Conservation (phyloP, 139 green algal species). For the Volvox africanus region DNA sequence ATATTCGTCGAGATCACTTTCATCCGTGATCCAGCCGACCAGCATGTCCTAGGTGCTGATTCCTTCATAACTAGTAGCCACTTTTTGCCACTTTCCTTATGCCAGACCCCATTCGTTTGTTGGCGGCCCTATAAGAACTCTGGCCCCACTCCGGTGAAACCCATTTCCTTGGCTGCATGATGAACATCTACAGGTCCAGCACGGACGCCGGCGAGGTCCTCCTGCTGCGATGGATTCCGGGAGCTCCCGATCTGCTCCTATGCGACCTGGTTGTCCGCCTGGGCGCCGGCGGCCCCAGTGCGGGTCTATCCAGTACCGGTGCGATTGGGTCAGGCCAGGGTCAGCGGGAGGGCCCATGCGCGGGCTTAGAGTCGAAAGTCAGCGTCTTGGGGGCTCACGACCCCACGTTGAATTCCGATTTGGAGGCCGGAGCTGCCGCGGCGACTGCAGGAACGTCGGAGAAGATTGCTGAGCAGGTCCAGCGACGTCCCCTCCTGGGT, state of each 20-base stretch:
- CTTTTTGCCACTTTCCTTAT: too few species aligned
- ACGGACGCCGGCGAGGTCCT: conserved; percentile 11
- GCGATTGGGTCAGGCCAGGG: neutral
- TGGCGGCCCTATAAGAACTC: too few species aligned
- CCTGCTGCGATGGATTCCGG: conserved; percentile 10
- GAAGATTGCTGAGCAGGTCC: neutral
- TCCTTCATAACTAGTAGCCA: too few species aligned
- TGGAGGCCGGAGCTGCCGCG: neutral
- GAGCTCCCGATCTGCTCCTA: neutral
- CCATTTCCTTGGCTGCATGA: too few species aligned
- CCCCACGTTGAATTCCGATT: neutral
- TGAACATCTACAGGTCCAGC: conserved; percentile 10
- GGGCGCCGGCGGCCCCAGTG: neutral
- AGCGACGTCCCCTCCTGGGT: neutral
- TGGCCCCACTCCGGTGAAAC: too few species aligned
- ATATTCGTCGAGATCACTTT: too few species aligned
- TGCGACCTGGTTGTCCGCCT: conserved; percentile 16
- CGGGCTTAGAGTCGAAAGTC: neutral
- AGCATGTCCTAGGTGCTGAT: too few species aligned
- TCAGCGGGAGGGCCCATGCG: neutral
- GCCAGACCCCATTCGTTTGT: too few species aligned
- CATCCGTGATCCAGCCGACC: too few species aligned
- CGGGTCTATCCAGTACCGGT: neutral
- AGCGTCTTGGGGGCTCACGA: neutral
- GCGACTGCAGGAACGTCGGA: neutral